Percentiles rank a stretch among this genome's conserved stretches.
Conservation (phyloP, 257 asterid genomes). For the Nicotiana tabacum region DNA sequence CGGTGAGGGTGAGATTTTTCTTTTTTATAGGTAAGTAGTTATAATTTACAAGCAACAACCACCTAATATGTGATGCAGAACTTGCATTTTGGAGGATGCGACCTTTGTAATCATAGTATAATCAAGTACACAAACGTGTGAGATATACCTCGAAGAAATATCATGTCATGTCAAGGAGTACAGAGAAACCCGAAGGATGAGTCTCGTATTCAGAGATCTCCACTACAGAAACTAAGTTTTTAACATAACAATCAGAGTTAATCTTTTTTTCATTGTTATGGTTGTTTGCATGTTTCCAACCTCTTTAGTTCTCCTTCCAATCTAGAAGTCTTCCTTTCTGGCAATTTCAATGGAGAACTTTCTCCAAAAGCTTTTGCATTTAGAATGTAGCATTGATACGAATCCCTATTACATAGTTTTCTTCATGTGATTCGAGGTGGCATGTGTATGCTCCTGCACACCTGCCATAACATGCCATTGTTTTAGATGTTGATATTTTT, state of each 20-base stretch:
- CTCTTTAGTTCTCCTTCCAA: neutral
- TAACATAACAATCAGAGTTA: neutral
- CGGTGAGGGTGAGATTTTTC: neutral
- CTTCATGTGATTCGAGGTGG: neutral
- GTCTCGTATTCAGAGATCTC: no score
- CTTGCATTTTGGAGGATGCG: no score
- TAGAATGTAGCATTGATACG: neutral
- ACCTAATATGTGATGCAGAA: no score
- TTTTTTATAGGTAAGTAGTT: neutral
- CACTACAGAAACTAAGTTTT: neutral
- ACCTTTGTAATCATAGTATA: no score
- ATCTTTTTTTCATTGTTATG: neutral
- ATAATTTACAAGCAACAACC: no score
- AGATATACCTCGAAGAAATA: no score
- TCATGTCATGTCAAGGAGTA: no score
- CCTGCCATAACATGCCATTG: neutral
- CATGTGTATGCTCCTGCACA: neutral
- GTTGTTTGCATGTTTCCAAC: neutral
- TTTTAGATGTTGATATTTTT: neutral
- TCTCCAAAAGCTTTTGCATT: neutral
- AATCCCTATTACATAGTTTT: neutral
- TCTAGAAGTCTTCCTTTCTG: neutral
- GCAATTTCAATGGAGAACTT: neutral
- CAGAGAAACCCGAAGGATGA: no score
- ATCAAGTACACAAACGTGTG: no score